Evolutionary conservation across 331 rosid species (phyloP).

Genomic region (Telfairia occidentalis): DNA sequence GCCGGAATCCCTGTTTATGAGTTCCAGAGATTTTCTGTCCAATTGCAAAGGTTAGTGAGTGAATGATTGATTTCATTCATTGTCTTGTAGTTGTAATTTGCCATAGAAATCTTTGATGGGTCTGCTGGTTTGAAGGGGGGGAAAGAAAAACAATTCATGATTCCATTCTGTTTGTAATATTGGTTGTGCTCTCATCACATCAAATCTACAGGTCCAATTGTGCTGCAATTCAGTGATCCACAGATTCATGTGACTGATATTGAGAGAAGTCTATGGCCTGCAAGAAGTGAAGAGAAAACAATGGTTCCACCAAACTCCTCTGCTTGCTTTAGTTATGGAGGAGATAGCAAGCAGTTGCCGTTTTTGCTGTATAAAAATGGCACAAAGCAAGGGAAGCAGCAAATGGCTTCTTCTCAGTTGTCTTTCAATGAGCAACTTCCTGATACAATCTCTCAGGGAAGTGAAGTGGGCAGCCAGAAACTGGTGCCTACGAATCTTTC

Average conservation of each 20-base stretch:
- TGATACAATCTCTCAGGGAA: slow-evolving; percentile 15
- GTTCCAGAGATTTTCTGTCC: slow-evolving; percentile 37
- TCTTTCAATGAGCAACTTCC: slow-evolving; percentile 14
- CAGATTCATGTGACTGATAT: slow-evolving; percentile 35
- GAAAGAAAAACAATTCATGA: background rate
- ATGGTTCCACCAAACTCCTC: slow-evolving; percentile 20
- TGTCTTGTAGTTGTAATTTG: background rate
- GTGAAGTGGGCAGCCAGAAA: slow-evolving; percentile 24
- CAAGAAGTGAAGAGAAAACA: slow-evolving; percentile 36
- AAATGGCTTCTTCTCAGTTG: slow-evolving; percentile 20
- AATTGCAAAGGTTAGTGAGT: slow-evolving; percentile 46
- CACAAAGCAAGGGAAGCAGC: slow-evolving; percentile 12
- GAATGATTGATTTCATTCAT: too few relatives aligned
- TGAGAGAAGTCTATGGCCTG: slow-evolving; percentile 42
- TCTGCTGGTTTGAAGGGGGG: background rate
- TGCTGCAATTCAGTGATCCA: slow-evolving; percentile 68
- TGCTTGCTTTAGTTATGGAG: slow-evolving; percentile 5
- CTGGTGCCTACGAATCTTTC: slow-evolving; percentile 25
- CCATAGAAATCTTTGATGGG: background rate
- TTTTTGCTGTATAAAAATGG: slow-evolving; percentile 19
- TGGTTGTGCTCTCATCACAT: background rate
- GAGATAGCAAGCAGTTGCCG: slow-evolving; percentile 18
- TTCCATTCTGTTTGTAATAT: background rate
- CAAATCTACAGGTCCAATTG: slow-evolving; percentile 57
- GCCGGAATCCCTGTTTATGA: slow-evolving; percentile 64